Base-by-base conservation (phyloP, 768 basidiomycete species). In the Favolaschia claudopus region DNA sequence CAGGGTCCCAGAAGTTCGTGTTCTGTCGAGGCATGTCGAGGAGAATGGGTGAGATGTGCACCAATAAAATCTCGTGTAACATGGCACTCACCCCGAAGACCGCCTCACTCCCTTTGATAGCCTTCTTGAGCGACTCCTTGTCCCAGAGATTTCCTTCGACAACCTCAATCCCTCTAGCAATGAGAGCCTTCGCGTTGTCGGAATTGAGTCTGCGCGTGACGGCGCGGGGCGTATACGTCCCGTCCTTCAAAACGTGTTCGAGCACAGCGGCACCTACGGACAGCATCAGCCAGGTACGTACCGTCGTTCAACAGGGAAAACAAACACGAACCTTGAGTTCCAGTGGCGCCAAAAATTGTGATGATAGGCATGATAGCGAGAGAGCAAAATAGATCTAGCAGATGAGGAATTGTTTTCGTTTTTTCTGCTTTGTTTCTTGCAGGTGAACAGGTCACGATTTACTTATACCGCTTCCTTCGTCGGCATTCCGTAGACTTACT, bases 161-260 rank as follows among this genome's bases (percentile, higher is more conserved):
- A 17, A 50, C 55, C 33, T 56, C 44, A 12, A 56, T 19, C 13
- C 45, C 55, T 14, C n/a, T 2, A 2, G 34, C 33, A 7, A 44
- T 31, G 22, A 61, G 54, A 8, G 52, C 39, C 42, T 50, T 55
- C 43, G 24, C 28, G 22, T 12, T 22, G 2, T 47, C 37, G 17
- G 54, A 56, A 7, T 48, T 34, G 3, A 47, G 28, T 19, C 48
- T 56, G 12, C 60, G 52, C 2, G 45, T 46, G 32, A 61, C 46
- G 19, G 55, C 60, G n/a, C 60, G 60, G 0, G 55, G 60, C 3
- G 38, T 48, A 39, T 48, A 61, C n/a, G 44, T 61, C 9, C 54
- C 54, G 34, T 61, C 55, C 5, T n/a, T 37, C 13, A 61, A 55
- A 33, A 61, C 48, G 7, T 34, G 36, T 25, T 50, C 48, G 24